Conservation (phyloP, 1,284 basidiomycete species). For the Clitocybe nebularis region DNA sequence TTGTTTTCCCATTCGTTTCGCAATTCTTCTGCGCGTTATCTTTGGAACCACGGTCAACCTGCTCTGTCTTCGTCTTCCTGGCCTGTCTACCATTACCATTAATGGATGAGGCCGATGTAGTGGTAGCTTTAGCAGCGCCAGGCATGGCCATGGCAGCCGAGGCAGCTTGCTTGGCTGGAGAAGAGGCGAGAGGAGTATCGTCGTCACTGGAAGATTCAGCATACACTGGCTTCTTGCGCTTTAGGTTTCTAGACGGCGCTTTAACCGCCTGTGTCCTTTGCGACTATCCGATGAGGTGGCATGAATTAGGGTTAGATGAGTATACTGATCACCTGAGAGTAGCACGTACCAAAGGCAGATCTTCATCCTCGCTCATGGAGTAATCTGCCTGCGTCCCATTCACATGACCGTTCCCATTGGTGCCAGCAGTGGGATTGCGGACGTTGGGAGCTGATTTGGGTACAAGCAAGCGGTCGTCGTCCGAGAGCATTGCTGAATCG, state of each 20-base stretch:
- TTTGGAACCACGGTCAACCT: conserved; percentile 25
- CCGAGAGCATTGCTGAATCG: conserved; percentile 49
- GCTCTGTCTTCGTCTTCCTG: conserved; percentile 27
- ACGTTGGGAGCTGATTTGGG: conserved; percentile 33
- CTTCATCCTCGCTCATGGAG: conserved; percentile 64
- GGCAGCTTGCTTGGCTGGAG: conserved; percentile 51
- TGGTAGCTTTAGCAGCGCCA: conserved; percentile 25
- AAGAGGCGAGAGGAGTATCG: conserved; percentile 67
- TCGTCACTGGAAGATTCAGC: conserved; percentile 64
- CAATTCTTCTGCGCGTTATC: conserved; percentile 32
- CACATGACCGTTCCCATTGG: conserved; percentile 42
- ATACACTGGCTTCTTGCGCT: conserved; percentile 54
- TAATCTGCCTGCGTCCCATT: conserved; percentile 40
- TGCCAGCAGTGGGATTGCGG: conserved; percentile 27
- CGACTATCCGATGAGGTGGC: conserved; percentile 32
- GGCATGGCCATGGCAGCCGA: conserved; percentile 40
- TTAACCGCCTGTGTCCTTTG: conserved; percentile 43
- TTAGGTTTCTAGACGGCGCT: conserved; percentile 41
- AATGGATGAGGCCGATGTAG: conserved; percentile 6
- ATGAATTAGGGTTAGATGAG: conserved; percentile 17
- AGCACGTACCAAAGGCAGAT: conserved; percentile 61
- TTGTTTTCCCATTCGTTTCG: conserved; percentile 35
- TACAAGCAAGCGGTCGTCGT: conserved; percentile 68
- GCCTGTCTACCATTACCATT: conserved; percentile 21
- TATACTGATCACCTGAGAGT: conserved; percentile 11